Evolutionary conservation across 2,329 filamentous ascomycete species (phyloP), one percentile per base, ranked within the genome.

Genomic region (Pezicula rhizophila): DNA sequence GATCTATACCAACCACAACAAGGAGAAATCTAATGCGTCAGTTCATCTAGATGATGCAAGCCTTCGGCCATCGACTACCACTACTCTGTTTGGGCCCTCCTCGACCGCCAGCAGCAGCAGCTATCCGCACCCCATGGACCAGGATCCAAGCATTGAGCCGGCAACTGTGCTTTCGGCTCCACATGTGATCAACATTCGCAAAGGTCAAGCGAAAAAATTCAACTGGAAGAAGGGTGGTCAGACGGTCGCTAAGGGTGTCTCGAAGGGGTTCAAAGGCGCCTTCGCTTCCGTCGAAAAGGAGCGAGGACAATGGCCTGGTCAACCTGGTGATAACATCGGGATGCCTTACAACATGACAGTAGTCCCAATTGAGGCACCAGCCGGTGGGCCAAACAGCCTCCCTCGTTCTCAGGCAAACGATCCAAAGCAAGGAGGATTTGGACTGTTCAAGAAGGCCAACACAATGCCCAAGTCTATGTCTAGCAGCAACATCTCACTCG

Each of bases 181-280:
- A n/a, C 93, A 95, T 52, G 87, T 97, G 31, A 87, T 97, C 52
- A 95, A 93, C 60, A 95, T 97, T 54, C 84, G 90, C 60, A 97
- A 96, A 71, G 90, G 87, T 26, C 90, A 96, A 64, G 63, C 62
- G 47, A 95, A 90, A 73, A 97, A 96, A 67, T 96, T 96, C 71
- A 96, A 96, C 71, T 97, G 93, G 91, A 96, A 96, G 77, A 96
- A 95, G 74, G 90, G 90, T 35, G 89, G 89, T 35, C 92, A 95
- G 69, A 91, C 88, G 48, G 85, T 97, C 60, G 91, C 91, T 25
- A 95, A 96, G 68, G 92, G 91, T 63, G 87, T 97, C 45, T 87
- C 87, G 52, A 96, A 96, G 72, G 90, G 91, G 46, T 83, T 97
- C 66, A 96, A 95, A 68, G 88, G 90, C 47, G 91, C 91, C 5